A percentile compares a stretch with the other conserved stretches of the same genome.
Evolutionary conservation across 352 stramenopile species (phyloP).

Genomic region (Phytophthora pluvialis): DNA sequence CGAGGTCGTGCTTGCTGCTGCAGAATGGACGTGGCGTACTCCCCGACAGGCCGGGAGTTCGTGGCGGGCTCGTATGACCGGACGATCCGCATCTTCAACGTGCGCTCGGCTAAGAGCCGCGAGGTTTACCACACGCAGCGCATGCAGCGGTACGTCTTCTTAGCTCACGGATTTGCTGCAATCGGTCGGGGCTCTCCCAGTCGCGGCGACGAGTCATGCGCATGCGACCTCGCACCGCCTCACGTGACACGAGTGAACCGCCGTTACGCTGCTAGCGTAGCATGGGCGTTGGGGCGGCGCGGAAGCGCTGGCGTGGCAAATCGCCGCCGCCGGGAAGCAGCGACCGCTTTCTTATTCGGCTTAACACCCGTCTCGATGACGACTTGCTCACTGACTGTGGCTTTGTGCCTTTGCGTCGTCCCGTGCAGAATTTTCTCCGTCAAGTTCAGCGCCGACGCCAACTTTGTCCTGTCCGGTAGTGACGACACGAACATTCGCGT

Average conservation of each 20-base stretch:
- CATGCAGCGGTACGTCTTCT: conserved; percentile 95
- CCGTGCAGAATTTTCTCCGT: conserved; percentile 76
- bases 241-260: conserved; percentile 17
- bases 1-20: conserved; percentile 19
- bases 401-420: conserved; percentile 1
- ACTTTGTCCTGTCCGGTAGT: conserved; percentile 98
- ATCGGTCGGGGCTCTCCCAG: not conserved
- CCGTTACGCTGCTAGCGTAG: conserved; percentile 16
- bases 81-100: conserved; percentile 98
- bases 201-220: conserved; percentile 12
- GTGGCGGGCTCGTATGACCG: conserved; percentile 98
- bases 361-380: conserved; percentile 14
- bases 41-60: conserved; percentile 98
- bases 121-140: conserved; percentile 98
- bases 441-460: conserved; percentile 89
- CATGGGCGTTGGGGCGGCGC: conserved; percentile 6
- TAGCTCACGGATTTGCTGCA: not conserved
- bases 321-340: not conserved
- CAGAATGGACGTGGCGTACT: conserved; percentile 97
- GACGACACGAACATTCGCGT: conserved; percentile 99
- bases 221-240: conserved; percentile 14
- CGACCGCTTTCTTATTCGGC: conserved; percentile 23
- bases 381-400: conserved; percentile 17
- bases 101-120: conserved; percentile 82
- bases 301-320: conserved; percentile 11